Base-by-base conservation (phyloP, 1,284 basidiomycete species). In the Cerrena zonata region DNA sequence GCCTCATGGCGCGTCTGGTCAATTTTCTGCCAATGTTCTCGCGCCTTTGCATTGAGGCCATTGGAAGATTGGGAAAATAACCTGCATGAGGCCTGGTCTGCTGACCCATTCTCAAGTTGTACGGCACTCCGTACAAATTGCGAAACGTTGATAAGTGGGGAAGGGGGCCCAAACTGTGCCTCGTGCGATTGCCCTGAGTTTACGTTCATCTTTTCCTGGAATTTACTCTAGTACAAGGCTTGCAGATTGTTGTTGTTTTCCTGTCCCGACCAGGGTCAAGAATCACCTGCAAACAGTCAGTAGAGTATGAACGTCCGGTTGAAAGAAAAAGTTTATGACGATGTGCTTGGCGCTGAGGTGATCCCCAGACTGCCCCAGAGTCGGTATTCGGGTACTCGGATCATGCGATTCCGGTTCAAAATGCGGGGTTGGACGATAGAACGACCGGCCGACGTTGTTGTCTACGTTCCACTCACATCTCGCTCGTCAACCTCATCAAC, bases 141-240 rank as follows among this genome's bases (percentile, higher is more conserved):
- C 3, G 57, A 47, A 21, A 66, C 47, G 15, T 61, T 34, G 27
- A 70, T 53, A 10, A 48, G 55, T 45, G 67, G 62, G 5, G 68
- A 70, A 7, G 64, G 48, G 0, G 68, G 68, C 5, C 68, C 68
- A 50, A 68, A 61, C 42, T 61, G 59, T 15, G 67, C 59, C 55
- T 70, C 68, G 48, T 68, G 62, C 3, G 60, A 57, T 44, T 64
- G 61, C 5, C 54, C 59, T 37, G 61, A 61, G 21, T 57, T 59
- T 30, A 61, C 21, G 18, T 41, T 41, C 15, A 18, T 10, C 34
- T 36, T 36, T 36, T 36, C 10, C 34, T 34, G 30, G 7, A 7
- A 34, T 34, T 34, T 7, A 7, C 30, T 34, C 7, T 34, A 34
- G 30, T 15, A 34, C 30, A 7, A 15, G 30, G 30, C 7, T 15